Evolutionary conservation across 192 early-diverging fungal species (phyloP).

Genomic region (Oehlia diaphana): DNA sequence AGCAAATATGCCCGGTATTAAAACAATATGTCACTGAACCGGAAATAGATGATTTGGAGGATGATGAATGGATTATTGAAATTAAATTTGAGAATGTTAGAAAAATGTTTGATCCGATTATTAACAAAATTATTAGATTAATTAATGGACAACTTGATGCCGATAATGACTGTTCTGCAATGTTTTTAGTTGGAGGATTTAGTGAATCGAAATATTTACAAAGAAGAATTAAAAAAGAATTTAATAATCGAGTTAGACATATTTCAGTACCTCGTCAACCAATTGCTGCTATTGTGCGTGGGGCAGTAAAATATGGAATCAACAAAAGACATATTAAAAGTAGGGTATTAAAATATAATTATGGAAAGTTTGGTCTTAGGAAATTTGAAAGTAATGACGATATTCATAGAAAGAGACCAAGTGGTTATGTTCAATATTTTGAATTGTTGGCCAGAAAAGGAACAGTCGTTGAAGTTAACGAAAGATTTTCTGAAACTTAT

Average conservation of each 20-base stretch:
- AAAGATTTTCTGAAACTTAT: background rate
- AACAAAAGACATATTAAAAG: background rate
- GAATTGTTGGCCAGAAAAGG: background rate
- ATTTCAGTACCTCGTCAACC: conserved; percentile 52
- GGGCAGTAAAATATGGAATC: conserved; percentile 45
- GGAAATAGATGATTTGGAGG: background rate
- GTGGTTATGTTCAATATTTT: background rate
- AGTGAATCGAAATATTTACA: conserved; percentile 48
- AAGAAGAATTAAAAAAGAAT: conserved; percentile 47
- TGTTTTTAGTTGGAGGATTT: conserved; percentile 55
- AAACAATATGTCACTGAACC: background rate
- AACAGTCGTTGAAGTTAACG: conserved; percentile 10
- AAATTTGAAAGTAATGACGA: background rate
- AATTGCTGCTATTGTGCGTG: conserved; percentile 50
- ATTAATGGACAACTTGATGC: conserved; percentile 45
- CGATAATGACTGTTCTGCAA: conserved; percentile 34
- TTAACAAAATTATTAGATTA: conserved; percentile 41
- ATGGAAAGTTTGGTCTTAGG: background rate
- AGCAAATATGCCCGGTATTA: background rate
- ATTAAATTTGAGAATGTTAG: conserved; percentile 21
- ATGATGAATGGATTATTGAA: conserved; percentile 21
- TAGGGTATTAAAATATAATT: conserved; percentile 16
- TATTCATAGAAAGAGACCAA: background rate
- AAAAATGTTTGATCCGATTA: conserved; percentile 50
- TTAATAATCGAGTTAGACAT: conserved; percentile 36